These are phyloP conservation scores for Datura wrightii DNA, from an alignment of 257 asterid genomes.

Conservation along the genomic window DNA sequence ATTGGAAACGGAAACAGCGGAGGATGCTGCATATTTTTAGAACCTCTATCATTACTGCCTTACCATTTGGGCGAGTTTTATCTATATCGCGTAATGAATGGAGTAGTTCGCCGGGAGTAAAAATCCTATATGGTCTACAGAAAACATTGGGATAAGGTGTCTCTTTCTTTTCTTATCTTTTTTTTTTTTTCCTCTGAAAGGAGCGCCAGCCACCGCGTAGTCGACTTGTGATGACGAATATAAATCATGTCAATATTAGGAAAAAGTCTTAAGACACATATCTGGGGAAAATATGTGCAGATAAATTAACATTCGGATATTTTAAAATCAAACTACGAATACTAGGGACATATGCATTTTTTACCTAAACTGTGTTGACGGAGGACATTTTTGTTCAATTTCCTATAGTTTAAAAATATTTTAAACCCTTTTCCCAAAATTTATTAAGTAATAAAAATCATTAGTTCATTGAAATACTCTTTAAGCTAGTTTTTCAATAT, in stretches of 20 bases:
- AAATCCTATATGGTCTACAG: neutral
- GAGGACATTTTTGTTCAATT: no score
- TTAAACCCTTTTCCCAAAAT: no score
- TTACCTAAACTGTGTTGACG: no score
- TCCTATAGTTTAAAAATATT: no score
- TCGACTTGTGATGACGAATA: neutral
- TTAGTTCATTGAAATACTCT: neutral
- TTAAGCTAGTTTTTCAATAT: neutral
- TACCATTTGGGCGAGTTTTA: conserved; percentile 3
- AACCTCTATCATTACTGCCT: conserved; percentile 46
- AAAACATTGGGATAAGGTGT: neutral
- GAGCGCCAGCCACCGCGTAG: neutral
- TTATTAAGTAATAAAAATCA: no score
- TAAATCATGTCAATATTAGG: neutral
- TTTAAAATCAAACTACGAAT: no score
- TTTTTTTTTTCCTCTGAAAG: neutral
- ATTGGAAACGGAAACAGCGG: conserved; percentile 36
- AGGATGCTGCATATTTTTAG: conserved; percentile 41
- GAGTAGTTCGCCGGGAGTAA: neutral
- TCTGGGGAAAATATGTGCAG: no score
- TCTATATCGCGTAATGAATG: neutral
- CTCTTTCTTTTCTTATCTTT: no score
- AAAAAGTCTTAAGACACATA: neutral
- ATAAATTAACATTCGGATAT: no score
- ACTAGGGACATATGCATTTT: no score